Conservation (phyloP, 192 early-diverging fungal genomes). For the Chytriomyces sp. region DNA sequence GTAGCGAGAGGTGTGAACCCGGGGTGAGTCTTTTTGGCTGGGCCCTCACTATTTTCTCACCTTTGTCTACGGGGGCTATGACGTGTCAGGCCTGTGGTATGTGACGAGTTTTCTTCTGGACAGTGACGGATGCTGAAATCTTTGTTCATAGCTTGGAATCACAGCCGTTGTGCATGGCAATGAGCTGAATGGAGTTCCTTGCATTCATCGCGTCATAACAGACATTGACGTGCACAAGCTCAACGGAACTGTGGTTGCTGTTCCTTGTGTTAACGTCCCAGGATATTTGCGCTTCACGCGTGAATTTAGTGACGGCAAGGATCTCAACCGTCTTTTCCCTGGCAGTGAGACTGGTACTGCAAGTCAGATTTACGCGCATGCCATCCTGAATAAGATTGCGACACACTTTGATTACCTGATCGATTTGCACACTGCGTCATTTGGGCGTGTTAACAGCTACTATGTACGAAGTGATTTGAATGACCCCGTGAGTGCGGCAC, state of each 20-base stretch:
- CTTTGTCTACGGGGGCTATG: conserved; percentile 43
- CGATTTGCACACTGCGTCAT: conserved; percentile 86
- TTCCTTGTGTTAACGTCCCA: conserved; percentile 85
- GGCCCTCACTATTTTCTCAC: background rate
- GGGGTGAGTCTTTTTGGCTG: conserved; percentile 34
- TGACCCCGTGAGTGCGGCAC: conserved; percentile 64
- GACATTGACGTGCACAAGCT: conserved; percentile 74
- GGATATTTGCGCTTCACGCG: conserved; percentile 79
- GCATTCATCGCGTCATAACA: conserved; percentile 82
- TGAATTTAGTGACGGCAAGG: conserved; percentile 84
- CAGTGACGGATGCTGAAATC: background rate
- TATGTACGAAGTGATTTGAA: conserved; percentile 89
- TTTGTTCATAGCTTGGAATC: conserved; percentile 48
- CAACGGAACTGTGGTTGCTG: conserved; percentile 83
- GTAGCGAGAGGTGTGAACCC: conserved; percentile 69
- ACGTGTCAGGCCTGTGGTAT: conserved; percentile 37
- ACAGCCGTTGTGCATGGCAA: conserved; percentile 92
- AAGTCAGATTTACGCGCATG: conserved; percentile 80
- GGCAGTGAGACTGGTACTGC: conserved; percentile 68
- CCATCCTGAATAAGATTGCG: conserved; percentile 78
- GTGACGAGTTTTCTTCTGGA: background rate
- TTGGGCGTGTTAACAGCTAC: conserved; percentile 82
- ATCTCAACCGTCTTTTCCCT: conserved; percentile 86
- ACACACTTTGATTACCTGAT: conserved; percentile 81
- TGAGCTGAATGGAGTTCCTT: conserved; percentile 89